Evolutionary conservation across 1,284 basidiomycete species (phyloP), one percentile per base, ranked within the genome.

Genomic region (Tylopilus sp.): DNA sequence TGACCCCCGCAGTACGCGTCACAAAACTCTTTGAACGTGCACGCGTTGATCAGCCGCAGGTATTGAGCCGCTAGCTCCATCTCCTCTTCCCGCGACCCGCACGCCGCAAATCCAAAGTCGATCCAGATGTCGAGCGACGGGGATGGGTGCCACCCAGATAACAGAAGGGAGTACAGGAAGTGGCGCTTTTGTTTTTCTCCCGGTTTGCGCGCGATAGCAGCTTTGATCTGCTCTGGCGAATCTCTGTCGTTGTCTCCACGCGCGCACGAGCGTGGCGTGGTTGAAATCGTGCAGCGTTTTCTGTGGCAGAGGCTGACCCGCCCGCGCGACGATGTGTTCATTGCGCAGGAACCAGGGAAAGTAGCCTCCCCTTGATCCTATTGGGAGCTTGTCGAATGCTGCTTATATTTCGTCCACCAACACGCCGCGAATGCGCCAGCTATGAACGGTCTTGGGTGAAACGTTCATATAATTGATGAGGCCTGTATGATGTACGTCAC

Each of bases 21-120:
- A 38, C 37, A 49, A 9, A 49, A 49, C 33, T 49, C 48, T 7
- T 41, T 31, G 21, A 50, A 50, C 3, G 46, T 41, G 25, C 48
- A 49, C 28, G 10, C n/a, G 0, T 8, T 16, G 33, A 49, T 49
- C 28, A 49, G 26, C 19, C 16, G 7, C 21, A 9, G 26, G 38
- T 49, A 49, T 8, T 5, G 3, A 26, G 15, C 6, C 9, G 31
- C 10, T 28, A 38, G 19, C 35, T 12, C 28, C 37, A 36, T 30
- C n/a, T 49, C 48, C 13, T 35, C 48, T n/a, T 25, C 38, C 11
- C 25, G 46, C 2, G 46, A 49, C 2, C 3, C 25, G 33, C 48
- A 49, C 8, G 47, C 40, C 11, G 38, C 46, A 21, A 50, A 50
- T 33, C 48, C 48, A 6, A 50, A 50, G 11, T 26, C 16, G 11